Percentiles rank a stretch among this genome's conserved stretches.
Evolutionary conservation across 139 green algal species (phyloP).

Genomic region (Pleodorina starrii): DNA sequence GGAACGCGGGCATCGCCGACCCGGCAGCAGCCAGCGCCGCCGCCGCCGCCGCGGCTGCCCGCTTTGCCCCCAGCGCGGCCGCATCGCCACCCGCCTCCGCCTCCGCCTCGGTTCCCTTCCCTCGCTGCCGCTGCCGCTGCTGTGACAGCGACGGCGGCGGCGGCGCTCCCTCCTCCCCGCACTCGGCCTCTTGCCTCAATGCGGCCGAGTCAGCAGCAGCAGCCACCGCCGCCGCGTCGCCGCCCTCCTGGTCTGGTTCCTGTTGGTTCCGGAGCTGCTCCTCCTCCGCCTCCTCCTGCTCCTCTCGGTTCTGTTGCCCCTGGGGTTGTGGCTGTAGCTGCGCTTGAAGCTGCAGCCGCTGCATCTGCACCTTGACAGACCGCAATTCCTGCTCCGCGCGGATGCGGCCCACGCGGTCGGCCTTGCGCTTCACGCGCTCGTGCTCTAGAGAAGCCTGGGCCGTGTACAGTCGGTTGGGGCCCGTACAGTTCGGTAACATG

Average conservation of each 20-base stretch:
- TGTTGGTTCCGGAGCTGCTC: no score
- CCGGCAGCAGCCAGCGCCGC: conserved; percentile 14
- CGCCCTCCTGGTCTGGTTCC: no score
- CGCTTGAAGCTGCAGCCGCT: conserved; percentile 17
- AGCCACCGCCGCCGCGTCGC: no score
- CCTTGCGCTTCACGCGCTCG: conserved; percentile 46
- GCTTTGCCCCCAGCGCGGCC: not conserved
- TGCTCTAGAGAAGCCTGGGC: conserved; percentile 36
- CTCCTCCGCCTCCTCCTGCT: no score
- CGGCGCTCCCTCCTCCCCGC: no score
- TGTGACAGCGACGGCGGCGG: not conserved
- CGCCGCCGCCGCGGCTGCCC: not conserved
- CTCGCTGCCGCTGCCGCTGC: not conserved
- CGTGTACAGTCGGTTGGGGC: not conserved
- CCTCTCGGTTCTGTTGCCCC: no score
- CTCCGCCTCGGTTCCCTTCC: not conserved
- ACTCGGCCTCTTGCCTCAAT: no score
- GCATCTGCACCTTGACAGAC: conserved; percentile 24
- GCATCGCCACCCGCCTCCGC: not conserved
- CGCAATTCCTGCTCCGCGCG: conserved; percentile 63
- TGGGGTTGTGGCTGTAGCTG: conserved; percentile 9
- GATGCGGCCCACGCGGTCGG: conserved; percentile 66
- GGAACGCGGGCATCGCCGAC: conserved; percentile 59
- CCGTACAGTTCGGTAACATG: not conserved
- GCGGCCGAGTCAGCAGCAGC: no score